phyloP scores from a whole-genome alignment of 2,329 filamentous ascomycete species.

The Parasarocladium wereldwijsianum region DNA sequence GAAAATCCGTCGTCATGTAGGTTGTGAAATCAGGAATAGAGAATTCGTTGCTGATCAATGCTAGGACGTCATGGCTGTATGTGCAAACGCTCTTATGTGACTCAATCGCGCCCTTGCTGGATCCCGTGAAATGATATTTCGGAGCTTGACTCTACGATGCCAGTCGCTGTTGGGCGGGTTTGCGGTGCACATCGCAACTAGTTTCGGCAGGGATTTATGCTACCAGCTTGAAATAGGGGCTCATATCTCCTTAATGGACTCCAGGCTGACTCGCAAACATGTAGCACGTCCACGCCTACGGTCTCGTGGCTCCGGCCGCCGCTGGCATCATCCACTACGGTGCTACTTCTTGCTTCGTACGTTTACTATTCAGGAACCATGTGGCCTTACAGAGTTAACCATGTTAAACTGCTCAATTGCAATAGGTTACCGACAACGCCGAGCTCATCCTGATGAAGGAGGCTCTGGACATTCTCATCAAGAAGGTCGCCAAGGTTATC shows the following conservation, averaged over 20 bases:
- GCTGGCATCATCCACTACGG: constrained; percentile 74
- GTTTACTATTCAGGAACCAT: constrained; percentile 34
- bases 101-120: background rate
- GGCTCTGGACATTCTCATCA: constrained; percentile 59
- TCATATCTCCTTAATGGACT: constrained; percentile 11
- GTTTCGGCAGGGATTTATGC: background rate
- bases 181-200: too few species aligned
- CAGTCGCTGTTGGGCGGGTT: too few species aligned
- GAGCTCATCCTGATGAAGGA: constrained; percentile 54
- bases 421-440: constrained; percentile 57
- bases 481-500: constrained; percentile 68
- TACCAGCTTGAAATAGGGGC: constrained; percentile 1
- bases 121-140: background rate
- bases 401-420: background rate
- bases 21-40: constrained; percentile 3
- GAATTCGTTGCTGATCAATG: constrained; percentile 14
- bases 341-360: constrained; percentile 5
- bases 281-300: constrained; percentile 58
- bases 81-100: constrained; percentile 10
- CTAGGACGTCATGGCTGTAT: constrained; percentile 42
- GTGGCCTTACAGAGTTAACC: constrained; percentile 12
- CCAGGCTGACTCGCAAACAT: too few species aligned
- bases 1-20: constrained; percentile 46
- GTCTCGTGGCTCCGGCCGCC: constrained; percentile 56
- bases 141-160: too few species aligned